Evolutionary conservation across 139 green algal genomes (phyloP).

Genomic region (Pedinophyceae sp.): DNA sequence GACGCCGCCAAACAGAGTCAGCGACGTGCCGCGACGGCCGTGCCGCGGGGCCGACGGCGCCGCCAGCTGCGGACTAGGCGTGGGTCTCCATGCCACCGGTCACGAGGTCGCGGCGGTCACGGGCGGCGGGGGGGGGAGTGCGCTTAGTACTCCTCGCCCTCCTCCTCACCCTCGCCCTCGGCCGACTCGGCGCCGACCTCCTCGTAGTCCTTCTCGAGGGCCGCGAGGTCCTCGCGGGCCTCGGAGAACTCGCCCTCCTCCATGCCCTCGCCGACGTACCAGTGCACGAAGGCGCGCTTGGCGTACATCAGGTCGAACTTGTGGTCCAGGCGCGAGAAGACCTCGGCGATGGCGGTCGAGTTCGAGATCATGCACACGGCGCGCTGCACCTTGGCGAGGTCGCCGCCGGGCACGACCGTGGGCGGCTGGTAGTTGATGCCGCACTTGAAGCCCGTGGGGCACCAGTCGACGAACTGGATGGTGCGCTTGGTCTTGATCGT

Average conservation of each 20-base stretch:
- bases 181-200: constrained; percentile 85
- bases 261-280: constrained; percentile 98
- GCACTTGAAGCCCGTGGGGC: constrained; percentile 98
- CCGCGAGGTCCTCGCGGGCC: constrained; percentile 90
- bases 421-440: constrained; percentile 99
- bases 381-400: constrained; percentile 98
- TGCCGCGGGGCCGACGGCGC: too few relatives aligned
- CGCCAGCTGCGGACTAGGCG: too few relatives aligned
- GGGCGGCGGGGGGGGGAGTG: too few relatives aligned
- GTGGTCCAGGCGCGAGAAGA: constrained; percentile 93
- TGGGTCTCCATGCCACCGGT: too few relatives aligned
- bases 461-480: constrained; percentile 98
- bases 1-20: too few relatives aligned
- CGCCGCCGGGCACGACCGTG: constrained; percentile 90
- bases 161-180: constrained; percentile 50
- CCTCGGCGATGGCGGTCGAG: constrained; percentile 93
- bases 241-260: constrained; percentile 75
- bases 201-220: constrained; percentile 98
- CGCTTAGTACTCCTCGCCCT: constrained; percentile 73
- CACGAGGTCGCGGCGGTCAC: too few relatives aligned
- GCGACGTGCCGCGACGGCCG: too few relatives aligned
- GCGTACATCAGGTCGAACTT: constrained; percentile 99
- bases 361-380: constrained; percentile 99
- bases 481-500: constrained; percentile 99
- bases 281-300: constrained; percentile 99